Base-by-base conservation (phyloP, 768 basidiomycete genomes). In the Russula lepida region DNA sequence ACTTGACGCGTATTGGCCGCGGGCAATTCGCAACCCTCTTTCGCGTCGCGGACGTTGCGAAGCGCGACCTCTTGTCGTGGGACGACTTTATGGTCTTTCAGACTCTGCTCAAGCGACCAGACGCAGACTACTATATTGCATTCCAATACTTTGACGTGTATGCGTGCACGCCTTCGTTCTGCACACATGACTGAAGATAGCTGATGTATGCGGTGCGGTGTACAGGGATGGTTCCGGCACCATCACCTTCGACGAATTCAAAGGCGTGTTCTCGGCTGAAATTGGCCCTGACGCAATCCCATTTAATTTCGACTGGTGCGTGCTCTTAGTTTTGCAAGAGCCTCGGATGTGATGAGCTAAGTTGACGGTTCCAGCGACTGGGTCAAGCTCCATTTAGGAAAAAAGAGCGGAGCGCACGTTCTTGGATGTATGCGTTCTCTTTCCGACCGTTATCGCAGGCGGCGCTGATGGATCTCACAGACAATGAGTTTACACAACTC, bases 71-170 rank as follows among this genome's bases (percentile, higher is more conserved):
- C 27, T 81, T 95, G 56, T 88, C 88, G 54, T 98, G 92, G 88
- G 93, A 97, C 68, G 97, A 99, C 73, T 99, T 97, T 67, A 86
- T 85, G 6, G 87, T 95, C 64, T 99, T 99, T 71, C 89, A 98
- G 77, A 95, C 93, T 19, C 76, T 91, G 64, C 75, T 95, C 68
- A 93, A 98, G 77, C 81, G 90, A 65, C 92, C 95, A 21, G 95
- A 98, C 73, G 95, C 95, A 32, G 94, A 98, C 72, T 95, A 95
- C 73, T 92, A 89, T 81, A 94, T 95, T 74, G 93, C 94, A 21
- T 95, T 95, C 78, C 87, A 90, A 71, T 95, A 91, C 71, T 97
- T 95, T 72, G 94, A 97, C 73, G 88, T 88, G 92, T 94, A 57
- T 35, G 57, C 33, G 17, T 44, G 13, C 44, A 33, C 50, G 28